These are phyloP conservation scores for Aaosphaeria arxii DNA, from an alignment of 2,329 filamentous ascomycete genomes.

Conservation along the genomic window DNA sequence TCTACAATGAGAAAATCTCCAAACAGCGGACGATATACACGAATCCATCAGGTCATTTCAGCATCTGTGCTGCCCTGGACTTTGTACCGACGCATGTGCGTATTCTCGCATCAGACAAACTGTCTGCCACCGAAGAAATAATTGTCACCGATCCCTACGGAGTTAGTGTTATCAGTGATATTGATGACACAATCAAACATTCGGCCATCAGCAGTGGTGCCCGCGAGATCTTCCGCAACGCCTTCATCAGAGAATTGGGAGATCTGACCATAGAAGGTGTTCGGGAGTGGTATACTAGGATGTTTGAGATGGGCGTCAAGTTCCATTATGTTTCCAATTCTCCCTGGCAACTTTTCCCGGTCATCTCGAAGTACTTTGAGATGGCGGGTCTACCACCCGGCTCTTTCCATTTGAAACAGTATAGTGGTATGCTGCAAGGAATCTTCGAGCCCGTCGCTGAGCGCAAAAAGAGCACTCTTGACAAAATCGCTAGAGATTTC, in stretches of 20 bases:
- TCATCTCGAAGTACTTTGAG: conserved; percentile 81
- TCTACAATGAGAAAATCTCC: conserved; percentile 82
- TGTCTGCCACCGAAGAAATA: conserved; percentile 78
- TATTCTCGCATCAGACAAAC: conserved; percentile 78
- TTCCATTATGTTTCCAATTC: conserved; percentile 99
- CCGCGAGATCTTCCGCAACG: conserved; percentile 93
- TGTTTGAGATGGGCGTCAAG: conserved; percentile 77
- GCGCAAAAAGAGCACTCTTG: conserved; percentile 83
- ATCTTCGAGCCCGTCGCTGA: conserved; percentile 98
- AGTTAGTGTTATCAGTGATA: conserved; percentile 92
- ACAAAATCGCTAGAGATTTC: conserved; percentile 84
- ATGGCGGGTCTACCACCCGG: conserved; percentile 77
- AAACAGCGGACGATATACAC: conserved; percentile 82
- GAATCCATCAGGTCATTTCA: conserved; percentile 86
- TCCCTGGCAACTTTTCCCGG: conserved; percentile 94
- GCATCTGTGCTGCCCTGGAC: conserved; percentile 72
- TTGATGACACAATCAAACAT: conserved; percentile 96
- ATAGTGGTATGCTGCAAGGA: conserved; percentile 93
- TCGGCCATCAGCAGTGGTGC: conserved; percentile 86
- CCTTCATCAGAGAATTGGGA: conserved; percentile 80
- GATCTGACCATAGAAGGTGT: conserved; percentile 86
- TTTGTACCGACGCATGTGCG: conserved; percentile 89
- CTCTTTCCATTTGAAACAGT: conserved; percentile 93
- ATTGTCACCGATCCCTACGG: conserved; percentile 73
- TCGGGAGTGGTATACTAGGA: conserved; percentile 77